Evolutionary conservation across 371 early-diverging fungal genomes (phyloP).

Genomic region (Mucor saturninus): DNA sequence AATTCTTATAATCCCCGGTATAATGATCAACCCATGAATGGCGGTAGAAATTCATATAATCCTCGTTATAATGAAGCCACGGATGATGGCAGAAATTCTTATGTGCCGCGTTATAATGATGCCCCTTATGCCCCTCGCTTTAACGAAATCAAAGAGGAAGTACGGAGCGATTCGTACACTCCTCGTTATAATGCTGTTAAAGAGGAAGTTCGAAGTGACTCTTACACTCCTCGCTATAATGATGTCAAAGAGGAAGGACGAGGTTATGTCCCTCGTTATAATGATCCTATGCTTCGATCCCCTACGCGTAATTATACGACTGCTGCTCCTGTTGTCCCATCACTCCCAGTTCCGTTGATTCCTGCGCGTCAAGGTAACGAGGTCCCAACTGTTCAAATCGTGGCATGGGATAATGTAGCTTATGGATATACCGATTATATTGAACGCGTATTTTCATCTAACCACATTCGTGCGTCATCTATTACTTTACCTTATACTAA

Average conservation of each 20-base stretch:
- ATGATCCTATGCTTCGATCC: neutral
- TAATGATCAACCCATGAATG: neutral
- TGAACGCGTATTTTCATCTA: conserved; percentile 20
- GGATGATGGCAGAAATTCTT: neutral
- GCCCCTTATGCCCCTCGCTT: neutral
- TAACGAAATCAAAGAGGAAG: neutral
- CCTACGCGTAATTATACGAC: neutral
- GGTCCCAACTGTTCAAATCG: conserved; percentile 29
- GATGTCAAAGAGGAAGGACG: too few relatives aligned
- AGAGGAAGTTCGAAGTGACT: too few relatives aligned
- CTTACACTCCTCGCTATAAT: neutral
- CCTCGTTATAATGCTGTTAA: too few relatives aligned
- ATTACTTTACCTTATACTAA: conserved; percentile 16
- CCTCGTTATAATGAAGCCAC: neutral
- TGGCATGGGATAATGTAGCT: conserved; percentile 23
- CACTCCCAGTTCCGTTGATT: neutral
- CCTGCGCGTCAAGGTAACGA: conserved; percentile 11
- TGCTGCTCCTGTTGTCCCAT: neutral
- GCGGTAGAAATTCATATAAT: neutral
- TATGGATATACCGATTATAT: conserved; percentile 14
- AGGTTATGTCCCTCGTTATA: too few relatives aligned
- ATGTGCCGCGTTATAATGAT: neutral
- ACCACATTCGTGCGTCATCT: conserved; percentile 21
- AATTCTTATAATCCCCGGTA: conserved; percentile 1
- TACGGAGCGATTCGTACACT: neutral